Percentiles rank a stretch among this genome's conserved stretches.
These are phyloP conservation scores for Phyllosticta citriasiana DNA, from an alignment of 2,329 filamentous ascomycete genomes.

Conservation along the genomic window DNA sequence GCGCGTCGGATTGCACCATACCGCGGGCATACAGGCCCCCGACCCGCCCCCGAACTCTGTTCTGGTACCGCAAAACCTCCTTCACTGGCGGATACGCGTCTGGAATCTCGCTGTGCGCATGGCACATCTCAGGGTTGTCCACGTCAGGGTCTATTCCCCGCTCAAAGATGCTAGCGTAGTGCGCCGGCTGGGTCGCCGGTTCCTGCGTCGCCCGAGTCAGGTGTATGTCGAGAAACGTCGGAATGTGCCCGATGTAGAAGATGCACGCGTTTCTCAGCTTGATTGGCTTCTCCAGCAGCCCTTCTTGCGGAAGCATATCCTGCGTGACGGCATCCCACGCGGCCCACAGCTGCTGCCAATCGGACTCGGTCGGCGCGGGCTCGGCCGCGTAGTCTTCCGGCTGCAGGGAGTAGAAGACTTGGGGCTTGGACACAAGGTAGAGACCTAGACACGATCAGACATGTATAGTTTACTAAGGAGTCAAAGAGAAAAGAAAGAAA, in stretches of 20 bases:
- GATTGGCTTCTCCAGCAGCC: constrained; percentile 80
- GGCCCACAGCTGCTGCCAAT: constrained; percentile 74
- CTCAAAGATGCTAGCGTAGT: constrained; percentile 75
- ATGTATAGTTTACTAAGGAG: neutral
- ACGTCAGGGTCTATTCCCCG: constrained; percentile 95
- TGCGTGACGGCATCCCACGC: constrained; percentile 79
- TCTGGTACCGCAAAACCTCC: constrained; percentile 68
- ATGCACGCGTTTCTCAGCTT: constrained; percentile 86
- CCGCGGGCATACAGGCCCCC: constrained; percentile 49
- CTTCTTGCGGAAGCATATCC: constrained; percentile 72
- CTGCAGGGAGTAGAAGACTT: constrained; percentile 57
- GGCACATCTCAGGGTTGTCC: constrained; percentile 81
- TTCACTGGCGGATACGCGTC: constrained; percentile 71
- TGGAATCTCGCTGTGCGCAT: constrained; percentile 80
- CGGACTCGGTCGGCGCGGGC: constrained; percentile 59
- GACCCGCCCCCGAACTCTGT: constrained; percentile 59
- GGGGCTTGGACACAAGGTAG: constrained; percentile 63
- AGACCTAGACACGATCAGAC: constrained; percentile 47
- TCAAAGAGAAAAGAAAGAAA: constrained; percentile 1
- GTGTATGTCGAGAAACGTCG: constrained; percentile 86
- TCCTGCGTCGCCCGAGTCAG: constrained; percentile 62
- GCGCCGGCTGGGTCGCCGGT: constrained; percentile 57
- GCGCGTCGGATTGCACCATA: constrained; percentile 42
- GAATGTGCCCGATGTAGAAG: constrained; percentile 93
- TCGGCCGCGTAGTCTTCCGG: constrained; percentile 61